phyloP scores from a whole-genome alignment of 768 basidiomycete genomes.

The Mrakia gelida region DNA sequence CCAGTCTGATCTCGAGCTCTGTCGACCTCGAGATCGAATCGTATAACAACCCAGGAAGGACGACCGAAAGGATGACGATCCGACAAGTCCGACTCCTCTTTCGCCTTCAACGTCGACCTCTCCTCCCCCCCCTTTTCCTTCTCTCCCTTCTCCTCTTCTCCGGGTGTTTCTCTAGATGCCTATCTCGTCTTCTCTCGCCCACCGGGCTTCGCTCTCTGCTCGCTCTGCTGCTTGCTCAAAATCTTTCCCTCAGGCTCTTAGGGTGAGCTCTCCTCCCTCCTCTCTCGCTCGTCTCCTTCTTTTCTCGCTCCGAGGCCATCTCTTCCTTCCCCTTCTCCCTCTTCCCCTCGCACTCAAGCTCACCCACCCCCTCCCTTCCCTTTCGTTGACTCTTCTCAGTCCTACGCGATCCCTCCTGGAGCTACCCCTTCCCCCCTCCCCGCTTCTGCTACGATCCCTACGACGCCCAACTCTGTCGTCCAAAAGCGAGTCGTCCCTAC shows the following conservation, averaged over 20 bases:
- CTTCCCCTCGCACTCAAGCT: background rate
- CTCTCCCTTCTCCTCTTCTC: background rate
- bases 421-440: slow-evolving; percentile 10
- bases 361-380: background rate
- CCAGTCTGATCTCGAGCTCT: too few relatives aligned
- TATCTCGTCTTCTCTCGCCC: slow-evolving; percentile 12
- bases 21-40: too few relatives aligned
- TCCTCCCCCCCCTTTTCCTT: background rate
- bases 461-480: background rate
- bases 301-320: background rate
- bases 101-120: background rate
- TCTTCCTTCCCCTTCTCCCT: background rate
- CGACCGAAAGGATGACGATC: background rate
- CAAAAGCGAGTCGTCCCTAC: slow-evolving; percentile 15
- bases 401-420: slow-evolving; percentile 16
- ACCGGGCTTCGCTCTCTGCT: slow-evolving; percentile 18
- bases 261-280: slow-evolving; percentile 3
- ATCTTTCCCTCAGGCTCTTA: background rate
- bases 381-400: background rate
- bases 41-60: background rate
- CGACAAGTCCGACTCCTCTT: background rate
- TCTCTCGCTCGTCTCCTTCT: background rate
- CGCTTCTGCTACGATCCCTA: slow-evolving; percentile 4
- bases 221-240: background rate
- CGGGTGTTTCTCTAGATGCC: background rate